Conservation (phyloP, 768 basidiomycete genomes). For the Cyclocybe aegerita region DNA sequence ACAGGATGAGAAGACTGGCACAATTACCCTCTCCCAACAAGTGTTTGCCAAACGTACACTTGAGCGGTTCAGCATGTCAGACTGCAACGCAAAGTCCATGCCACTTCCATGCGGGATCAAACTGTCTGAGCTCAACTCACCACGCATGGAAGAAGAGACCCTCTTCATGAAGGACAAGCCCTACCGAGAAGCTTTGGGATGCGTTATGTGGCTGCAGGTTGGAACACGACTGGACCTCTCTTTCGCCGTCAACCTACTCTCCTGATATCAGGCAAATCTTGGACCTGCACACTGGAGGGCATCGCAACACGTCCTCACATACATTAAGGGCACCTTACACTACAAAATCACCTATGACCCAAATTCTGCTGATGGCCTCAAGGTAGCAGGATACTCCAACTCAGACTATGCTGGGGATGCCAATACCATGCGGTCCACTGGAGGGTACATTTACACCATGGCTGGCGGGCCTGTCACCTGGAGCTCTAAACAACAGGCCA, state of each 20-base stretch:
- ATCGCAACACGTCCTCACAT: slow-evolving; percentile 13
- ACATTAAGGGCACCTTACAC: slow-evolving; percentile 13
- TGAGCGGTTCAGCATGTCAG: slow-evolving; percentile 6
- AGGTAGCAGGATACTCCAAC: no score
- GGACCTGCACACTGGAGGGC: slow-evolving; percentile 11
- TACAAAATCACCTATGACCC: slow-evolving; percentile 11
- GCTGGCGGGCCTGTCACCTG: no score
- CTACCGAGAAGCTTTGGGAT: background rate
- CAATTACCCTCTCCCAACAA: slow-evolving; percentile 1
- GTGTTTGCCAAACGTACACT: slow-evolving; percentile 6
- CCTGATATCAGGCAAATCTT: slow-evolving; percentile 20
- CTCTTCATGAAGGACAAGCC: slow-evolving; percentile 5
- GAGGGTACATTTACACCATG: no score
- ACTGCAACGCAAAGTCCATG: slow-evolving; percentile 9
- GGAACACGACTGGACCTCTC: no score
- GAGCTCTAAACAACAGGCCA: no score
- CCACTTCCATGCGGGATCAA: slow-evolving; percentile 11
- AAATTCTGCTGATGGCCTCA: background rate
- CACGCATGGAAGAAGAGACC: slow-evolving; percentile 1
- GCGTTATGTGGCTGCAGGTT: slow-evolving; percentile 7
- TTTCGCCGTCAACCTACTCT: slow-evolving; percentile 12
- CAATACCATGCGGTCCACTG: no score
- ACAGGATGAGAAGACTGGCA: slow-evolving; percentile 1
- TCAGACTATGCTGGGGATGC: no score
- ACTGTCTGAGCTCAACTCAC: background rate